Evolutionary conservation across 2,329 filamentous ascomycete species (phyloP).

Genomic region (Aspergillus thermomutatus): DNA sequence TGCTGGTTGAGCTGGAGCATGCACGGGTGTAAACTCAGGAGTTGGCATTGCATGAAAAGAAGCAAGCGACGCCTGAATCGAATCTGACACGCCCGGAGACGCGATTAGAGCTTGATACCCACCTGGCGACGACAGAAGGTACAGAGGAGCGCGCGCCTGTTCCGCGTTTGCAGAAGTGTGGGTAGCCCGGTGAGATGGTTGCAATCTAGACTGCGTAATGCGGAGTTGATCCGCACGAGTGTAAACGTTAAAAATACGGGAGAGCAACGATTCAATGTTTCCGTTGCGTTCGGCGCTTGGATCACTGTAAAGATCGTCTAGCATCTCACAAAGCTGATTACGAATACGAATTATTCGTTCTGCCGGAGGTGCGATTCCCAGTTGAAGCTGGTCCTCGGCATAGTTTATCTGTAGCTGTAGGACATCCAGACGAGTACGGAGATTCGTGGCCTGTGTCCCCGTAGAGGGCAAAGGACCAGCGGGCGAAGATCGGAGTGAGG

Average conservation of each 20-base stretch:
- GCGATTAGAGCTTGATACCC: constrained; percentile 46
- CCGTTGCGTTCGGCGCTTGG: constrained; percentile 21
- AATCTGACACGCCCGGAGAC: constrained; percentile 33
- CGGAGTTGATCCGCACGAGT: constrained; percentile 32
- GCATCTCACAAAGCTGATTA: constrained; percentile 28
- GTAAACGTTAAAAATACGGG: constrained; percentile 28
- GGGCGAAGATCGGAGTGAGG: not conserved
- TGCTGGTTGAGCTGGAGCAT: constrained; percentile 3
- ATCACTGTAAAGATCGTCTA: constrained; percentile 30
- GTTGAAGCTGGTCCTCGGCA: constrained; percentile 28
- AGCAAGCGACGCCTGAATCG: constrained; percentile 10
- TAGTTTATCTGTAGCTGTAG: constrained; percentile 22
- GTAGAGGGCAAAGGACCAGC: not conserved
- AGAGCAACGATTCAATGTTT: constrained; percentile 26
- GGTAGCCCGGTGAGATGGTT: constrained; percentile 4
- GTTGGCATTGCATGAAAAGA: constrained; percentile 12
- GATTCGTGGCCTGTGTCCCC: constrained; percentile 4
- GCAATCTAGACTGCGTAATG: constrained; percentile 15
- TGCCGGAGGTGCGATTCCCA: constrained; percentile 26
- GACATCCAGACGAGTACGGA: constrained; percentile 14
- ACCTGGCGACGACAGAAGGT: constrained; percentile 44
- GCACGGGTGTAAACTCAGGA: constrained; percentile 1
- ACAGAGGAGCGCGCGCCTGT: constrained; percentile 25
- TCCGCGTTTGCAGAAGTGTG: not conserved
- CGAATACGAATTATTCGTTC: constrained; percentile 29